Conservation (phyloP, 1,284 basidiomycete species). For the Cryptococcus hybrid region DNA sequence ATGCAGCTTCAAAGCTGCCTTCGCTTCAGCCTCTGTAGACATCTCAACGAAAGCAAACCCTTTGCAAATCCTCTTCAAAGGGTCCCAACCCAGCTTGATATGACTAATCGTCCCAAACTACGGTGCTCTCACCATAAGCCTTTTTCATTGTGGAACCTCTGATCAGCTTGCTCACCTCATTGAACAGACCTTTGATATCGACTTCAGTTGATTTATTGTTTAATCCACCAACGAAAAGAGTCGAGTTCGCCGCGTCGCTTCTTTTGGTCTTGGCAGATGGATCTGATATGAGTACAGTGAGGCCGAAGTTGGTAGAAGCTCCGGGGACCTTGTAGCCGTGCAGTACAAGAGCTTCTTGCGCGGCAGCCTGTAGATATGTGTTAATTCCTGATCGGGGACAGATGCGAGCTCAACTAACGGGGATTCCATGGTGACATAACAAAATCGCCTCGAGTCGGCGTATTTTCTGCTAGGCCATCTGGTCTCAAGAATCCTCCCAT, state of each 20-base stretch:
- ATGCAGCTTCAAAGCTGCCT: conserved; percentile 70
- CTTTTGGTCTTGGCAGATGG: conserved; percentile 84
- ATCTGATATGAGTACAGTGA: conserved; percentile 87
- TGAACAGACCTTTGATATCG: conserved; percentile 72
- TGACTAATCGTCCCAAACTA: conserved; percentile 80
- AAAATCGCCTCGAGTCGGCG: conserved; percentile 84
- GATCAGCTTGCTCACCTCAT: conserved; percentile 62
- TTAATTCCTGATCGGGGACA: background rate
- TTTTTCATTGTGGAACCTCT: too few relatives aligned
- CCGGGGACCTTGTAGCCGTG: conserved; percentile 65
- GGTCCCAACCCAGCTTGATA: conserved; percentile 71
- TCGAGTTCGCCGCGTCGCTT: conserved; percentile 80
- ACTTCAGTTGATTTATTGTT: conserved; percentile 62
- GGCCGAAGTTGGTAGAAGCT: conserved; percentile 51
- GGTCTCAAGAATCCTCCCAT: conserved; percentile 86
- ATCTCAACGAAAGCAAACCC: conserved; percentile 96
- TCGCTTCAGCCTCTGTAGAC: conserved; percentile 70
- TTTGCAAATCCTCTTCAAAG: conserved; percentile 63
- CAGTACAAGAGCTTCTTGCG: conserved; percentile 72
- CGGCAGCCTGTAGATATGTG: conserved; percentile 58
- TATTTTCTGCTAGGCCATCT: conserved; percentile 99
- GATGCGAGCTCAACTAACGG: conserved; percentile 56
- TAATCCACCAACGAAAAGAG: conserved; percentile 81
- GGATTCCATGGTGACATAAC: conserved; percentile 86
- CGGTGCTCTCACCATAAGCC: conserved; percentile 1